Conservation (phyloP, 75 land plant species). For the Pinus taeda region DNA sequence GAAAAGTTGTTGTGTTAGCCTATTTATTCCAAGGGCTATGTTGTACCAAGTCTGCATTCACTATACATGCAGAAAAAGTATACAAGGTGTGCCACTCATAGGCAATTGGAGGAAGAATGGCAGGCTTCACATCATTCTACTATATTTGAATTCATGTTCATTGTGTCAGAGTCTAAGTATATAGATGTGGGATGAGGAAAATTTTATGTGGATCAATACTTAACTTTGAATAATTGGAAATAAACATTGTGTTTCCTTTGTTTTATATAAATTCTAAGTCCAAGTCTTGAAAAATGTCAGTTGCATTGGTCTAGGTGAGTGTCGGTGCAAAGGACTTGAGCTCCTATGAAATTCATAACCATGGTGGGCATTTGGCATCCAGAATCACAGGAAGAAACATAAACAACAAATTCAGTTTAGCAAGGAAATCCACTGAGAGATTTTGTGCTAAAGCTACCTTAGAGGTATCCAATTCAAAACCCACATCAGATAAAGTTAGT, state of each 20-base stretch:
- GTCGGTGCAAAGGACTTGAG: constrained; percentile 1
- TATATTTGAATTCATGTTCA: not conserved
- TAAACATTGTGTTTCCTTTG: not conserved
- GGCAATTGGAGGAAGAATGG: not conserved
- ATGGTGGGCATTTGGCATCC: not conserved
- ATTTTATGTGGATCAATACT: not conserved
- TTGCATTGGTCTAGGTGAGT: not conserved
- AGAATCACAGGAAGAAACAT: not conserved
- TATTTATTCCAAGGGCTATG: too few relatives aligned
- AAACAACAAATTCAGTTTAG: not conserved
- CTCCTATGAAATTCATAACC: not conserved
- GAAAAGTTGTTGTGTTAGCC: too few relatives aligned
- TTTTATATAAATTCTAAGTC: too few relatives aligned
- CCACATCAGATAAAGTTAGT: not conserved
- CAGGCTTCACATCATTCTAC: not conserved
- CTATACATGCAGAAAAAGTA: not conserved
- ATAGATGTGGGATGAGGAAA: not conserved
- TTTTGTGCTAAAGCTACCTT: not conserved
- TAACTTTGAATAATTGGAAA: not conserved
- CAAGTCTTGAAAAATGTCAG: not conserved
- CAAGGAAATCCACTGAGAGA: not conserved
- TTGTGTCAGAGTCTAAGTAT: too few relatives aligned
- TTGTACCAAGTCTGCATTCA: too few relatives aligned
- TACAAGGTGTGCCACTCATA: not conserved
- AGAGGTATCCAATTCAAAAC: not conserved